Evolutionary conservation across 2,329 filamentous ascomycete species (phyloP).

Genomic region (Chrysoporthe austroafricana): DNA sequence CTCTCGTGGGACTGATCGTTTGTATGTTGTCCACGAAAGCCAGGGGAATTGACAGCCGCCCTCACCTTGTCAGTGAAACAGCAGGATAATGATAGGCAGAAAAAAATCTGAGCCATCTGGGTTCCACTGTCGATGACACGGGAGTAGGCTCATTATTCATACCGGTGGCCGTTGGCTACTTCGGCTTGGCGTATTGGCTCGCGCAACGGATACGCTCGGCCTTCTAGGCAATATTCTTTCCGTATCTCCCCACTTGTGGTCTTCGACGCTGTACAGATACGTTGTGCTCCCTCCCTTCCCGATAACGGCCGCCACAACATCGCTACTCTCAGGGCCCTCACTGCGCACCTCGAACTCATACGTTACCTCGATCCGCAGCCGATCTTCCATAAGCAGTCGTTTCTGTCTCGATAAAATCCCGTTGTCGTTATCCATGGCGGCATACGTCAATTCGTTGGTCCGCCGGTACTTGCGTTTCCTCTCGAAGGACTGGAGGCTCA

Average conservation of each 20-base stretch:
- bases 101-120: not conserved
- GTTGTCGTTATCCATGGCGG: conserved; percentile 25
- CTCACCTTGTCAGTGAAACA: not conserved
- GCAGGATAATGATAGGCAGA: not conserved
- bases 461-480: conserved; percentile 6
- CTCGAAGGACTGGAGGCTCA: conserved; percentile 3
- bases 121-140: not conserved
- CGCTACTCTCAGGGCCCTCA: conserved; percentile 13
- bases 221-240: conserved; percentile 11
- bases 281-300: not conserved
- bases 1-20: not conserved
- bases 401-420: conserved; percentile 27
- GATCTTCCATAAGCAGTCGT: conserved; percentile 26
- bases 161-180: too few species aligned
- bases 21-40: not conserved
- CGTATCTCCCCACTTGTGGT: conserved; percentile 20
- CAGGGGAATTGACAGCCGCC: not conserved
- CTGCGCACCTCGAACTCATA: conserved; percentile 27
- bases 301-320: not conserved
- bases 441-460: conserved; percentile 15
- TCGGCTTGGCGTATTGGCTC: not conserved
- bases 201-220: not conserved
- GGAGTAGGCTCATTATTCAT: not conserved
- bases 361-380: conserved; percentile 26
- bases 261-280: not conserved